These are phyloP conservation scores for Corymbia calophylla DNA, from an alignment of 441 rosid species.

Conservation along the genomic window DNA sequence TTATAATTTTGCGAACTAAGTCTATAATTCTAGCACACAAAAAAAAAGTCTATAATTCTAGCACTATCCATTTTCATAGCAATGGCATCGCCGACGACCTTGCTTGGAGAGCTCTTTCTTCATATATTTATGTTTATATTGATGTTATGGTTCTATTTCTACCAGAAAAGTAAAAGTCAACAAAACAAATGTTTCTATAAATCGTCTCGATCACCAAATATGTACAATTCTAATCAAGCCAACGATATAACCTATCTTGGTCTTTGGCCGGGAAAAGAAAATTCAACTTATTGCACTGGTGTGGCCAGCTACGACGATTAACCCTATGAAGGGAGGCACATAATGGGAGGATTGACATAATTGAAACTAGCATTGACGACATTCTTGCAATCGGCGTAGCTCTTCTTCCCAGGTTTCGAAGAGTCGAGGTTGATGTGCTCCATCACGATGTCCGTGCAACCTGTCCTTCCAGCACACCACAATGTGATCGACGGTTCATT, in stretches of 20 bases:
- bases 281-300: neutral
- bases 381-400: neutral
- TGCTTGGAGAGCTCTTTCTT: neutral
- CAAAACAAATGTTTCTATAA: neutral
- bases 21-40: neutral
- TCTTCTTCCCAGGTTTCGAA: neutral
- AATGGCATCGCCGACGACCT: neutral
- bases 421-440: neutral
- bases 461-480: neutral
- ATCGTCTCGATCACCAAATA: neutral
- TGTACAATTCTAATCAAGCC: neutral
- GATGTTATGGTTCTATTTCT: neutral
- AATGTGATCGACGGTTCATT: neutral
- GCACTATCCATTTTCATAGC: neutral
- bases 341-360: neutral
- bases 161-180: neutral
- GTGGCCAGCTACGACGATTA: accelerated
- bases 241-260: neutral
- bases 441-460: neutral
- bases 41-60: no score
- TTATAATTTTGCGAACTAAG: neutral
- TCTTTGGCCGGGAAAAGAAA: no score
- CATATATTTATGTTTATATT: neutral
- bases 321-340: neutral
- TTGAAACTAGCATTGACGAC: neutral